Evolutionary conservation across 2,329 filamentous ascomycete species (phyloP), one percentile per base, ranked within the genome.

Genomic region (Escovopsis sp.): DNA sequence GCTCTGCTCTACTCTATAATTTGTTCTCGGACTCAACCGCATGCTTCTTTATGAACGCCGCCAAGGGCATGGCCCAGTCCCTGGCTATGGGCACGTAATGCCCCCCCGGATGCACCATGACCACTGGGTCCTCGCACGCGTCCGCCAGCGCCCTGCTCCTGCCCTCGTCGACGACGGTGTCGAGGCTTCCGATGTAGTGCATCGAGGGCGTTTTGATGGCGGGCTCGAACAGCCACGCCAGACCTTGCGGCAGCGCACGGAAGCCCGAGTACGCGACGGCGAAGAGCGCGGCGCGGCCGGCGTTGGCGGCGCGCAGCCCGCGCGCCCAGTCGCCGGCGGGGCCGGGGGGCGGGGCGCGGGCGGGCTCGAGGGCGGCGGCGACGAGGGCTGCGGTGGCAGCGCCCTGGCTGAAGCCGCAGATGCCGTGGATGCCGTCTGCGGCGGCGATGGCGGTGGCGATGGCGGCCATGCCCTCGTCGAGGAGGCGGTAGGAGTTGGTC

Each of bases 1-100:
- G n/a, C n/a, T n/a, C n/a, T 30, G 26, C 5, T 30, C 26, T 30
- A 30, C 26, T 5, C 26, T 30, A 30, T 30, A 30, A 30, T 9
- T 30, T 30, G 9, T 30, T 30, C 26, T 50, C 35, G 10, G 52
- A 47, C 1, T 59, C 51, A 36, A 59, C 46, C 18, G 53, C 52
- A 40, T 65, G 56, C 41, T 64, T 58, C 51, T 60, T 65, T 43
- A 91, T 76, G 56, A 88, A 94, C 1, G 71, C 76, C 4, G 82
- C 78, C 49, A 93, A 62, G 30, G 81, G 81, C 67, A 81, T 80
- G 18, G 81, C 76, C 73, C 82, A 91, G 51, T 87, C 82, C 65
- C 82, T 85, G 51, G 80, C 77, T 46, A 86, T 78, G 0, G 89
- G 89, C 54, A 95, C 74, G 55, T 94, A 87, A 59, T 96, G 89